phyloP scores from a whole-genome alignment of 306 rosid species.

The Lupinus albus region DNA sequence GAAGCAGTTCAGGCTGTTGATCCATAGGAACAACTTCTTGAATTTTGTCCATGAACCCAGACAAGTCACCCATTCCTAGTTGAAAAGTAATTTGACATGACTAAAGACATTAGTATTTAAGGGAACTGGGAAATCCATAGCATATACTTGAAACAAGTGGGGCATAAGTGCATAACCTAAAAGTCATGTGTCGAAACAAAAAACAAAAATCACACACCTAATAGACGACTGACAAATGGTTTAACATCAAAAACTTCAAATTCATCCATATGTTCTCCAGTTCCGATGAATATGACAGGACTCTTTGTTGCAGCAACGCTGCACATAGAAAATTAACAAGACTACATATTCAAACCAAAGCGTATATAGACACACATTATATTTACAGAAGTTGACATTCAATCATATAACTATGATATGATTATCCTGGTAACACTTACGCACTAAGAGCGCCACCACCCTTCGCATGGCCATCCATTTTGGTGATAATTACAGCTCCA shows the following conservation, averaged over 20 bases:
- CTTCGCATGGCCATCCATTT: constrained; percentile 91
- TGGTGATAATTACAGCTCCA: constrained; percentile 84
- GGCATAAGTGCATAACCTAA: neutral
- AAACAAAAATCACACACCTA: constrained; percentile 50
- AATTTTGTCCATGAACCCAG: constrained; percentile 87
- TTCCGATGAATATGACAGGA: constrained; percentile 82
- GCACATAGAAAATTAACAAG: constrained; percentile 35
- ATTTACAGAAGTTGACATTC: constrained; percentile 18
- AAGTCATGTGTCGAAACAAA: neutral
- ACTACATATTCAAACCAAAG: constrained; percentile 29
- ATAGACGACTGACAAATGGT: constrained; percentile 84
- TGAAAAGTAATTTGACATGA: constrained; percentile 21
- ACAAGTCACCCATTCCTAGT: constrained; percentile 84
- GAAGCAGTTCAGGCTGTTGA: constrained; percentile 83
- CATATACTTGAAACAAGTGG: constrained; percentile 12
- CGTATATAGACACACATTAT: neutral
- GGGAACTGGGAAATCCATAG: constrained; percentile 12
- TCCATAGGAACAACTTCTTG: constrained; percentile 94
- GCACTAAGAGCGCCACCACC: constrained; percentile 93
- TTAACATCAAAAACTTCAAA: constrained; percentile 87
- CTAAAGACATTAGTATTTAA: neutral
- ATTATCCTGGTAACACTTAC: constrained; percentile 48
- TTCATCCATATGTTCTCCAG: constrained; percentile 90
- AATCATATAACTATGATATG: constrained; percentile 21
- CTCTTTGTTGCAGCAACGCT: constrained; percentile 91